These are phyloP conservation scores for Ceratobasidium sp. DNA, from an alignment of 1,284 basidiomycete species.

Conservation along the genomic window DNA sequence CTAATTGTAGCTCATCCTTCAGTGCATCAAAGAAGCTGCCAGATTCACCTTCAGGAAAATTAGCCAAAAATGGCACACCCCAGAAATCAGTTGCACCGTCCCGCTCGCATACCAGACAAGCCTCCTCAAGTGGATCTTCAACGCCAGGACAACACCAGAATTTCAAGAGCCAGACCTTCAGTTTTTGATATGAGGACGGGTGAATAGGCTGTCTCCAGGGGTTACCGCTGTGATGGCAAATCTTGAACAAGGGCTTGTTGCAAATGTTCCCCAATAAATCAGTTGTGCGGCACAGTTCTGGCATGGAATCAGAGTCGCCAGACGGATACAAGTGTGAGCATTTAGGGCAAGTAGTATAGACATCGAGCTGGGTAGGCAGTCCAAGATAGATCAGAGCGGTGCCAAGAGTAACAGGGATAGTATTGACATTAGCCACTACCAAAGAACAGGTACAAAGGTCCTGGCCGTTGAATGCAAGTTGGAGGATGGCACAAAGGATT, in stretches of 20 bases:
- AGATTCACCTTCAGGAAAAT: constrained; percentile 52
- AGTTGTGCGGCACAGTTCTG: background rate
- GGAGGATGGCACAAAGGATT: background rate
- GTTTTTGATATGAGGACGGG: background rate
- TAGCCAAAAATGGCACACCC: constrained; percentile 53
- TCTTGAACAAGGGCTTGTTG: background rate
- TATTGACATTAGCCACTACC: background rate
- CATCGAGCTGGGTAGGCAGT: background rate
- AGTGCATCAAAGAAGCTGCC: constrained; percentile 48
- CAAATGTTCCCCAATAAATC: background rate
- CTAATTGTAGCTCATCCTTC: constrained; percentile 50
- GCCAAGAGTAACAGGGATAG: background rate
- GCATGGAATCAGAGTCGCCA: background rate
- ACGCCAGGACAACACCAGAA: constrained; percentile 15
- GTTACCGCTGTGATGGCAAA: background rate
- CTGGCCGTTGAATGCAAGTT: background rate
- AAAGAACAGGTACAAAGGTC: background rate
- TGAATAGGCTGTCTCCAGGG: background rate
- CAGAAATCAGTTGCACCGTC: constrained; percentile 50
- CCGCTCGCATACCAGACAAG: background rate
- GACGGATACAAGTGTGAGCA: background rate
- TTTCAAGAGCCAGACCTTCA: constrained; percentile 6
- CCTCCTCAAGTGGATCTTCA: constrained; percentile 17
- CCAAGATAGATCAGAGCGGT: background rate
- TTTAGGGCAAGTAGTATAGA: background rate